These are phyloP conservation scores for Scenedesmus sp. DNA, from an alignment of 163 green algal species.

Conservation along the genomic window DNA sequence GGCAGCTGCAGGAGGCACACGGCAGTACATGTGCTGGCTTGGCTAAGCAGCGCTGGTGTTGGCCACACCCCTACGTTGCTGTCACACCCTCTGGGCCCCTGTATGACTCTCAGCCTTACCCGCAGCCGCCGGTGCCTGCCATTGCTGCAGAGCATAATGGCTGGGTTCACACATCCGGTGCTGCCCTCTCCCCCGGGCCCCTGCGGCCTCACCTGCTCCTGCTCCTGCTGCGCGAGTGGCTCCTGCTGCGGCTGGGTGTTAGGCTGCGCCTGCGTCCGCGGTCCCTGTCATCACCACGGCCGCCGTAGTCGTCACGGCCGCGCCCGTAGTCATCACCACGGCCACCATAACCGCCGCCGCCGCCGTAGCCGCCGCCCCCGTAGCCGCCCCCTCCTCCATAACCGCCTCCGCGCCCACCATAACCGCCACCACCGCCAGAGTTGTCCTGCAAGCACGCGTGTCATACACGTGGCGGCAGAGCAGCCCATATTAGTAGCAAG, in stretches of 20 bases:
- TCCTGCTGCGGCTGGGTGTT: conserved; percentile 30
- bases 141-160: neutral
- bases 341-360: neutral
- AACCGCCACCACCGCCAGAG: conserved; percentile 1
- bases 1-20: neutral
- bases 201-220: neutral
- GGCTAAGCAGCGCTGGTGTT: neutral
- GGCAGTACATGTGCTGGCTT: neutral
- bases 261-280: neutral
- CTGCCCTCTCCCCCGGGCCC: neutral
- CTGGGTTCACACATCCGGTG: neutral
- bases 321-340: neutral
- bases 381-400: neutral
- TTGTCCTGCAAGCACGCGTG: neutral
- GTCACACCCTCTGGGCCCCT: neutral
- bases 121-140: no score
- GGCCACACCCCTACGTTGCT: neutral
- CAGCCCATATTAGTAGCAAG: no score
- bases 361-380: neutral
- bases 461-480: neutral
- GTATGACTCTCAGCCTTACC: no score
- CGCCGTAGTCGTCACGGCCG: neutral
- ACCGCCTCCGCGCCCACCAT: conserved; percentile 2
- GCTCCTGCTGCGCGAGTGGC: conserved; percentile 27
- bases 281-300: conserved; percentile 1